Evolutionary conservation across 2,329 filamentous ascomycete genomes (phyloP).

Genomic region (Didymosphaeria variabile): DNA sequence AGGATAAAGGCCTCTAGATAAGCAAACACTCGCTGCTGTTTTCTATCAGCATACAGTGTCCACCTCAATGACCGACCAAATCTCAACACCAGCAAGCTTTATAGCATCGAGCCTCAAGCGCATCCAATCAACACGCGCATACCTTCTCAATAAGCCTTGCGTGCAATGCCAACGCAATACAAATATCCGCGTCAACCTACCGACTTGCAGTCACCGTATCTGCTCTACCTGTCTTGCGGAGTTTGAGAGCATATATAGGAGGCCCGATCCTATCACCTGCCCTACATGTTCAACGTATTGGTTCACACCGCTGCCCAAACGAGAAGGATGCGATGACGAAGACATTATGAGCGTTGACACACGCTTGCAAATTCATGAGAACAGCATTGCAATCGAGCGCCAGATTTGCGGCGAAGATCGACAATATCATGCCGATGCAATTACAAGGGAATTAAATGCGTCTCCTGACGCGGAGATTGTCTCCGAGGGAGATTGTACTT

Average conservation of each 20-base stretch:
- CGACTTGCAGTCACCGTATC: conserved; percentile 7
- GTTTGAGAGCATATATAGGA: not conserved
- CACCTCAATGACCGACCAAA: not conserved
- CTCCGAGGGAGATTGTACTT: no score
- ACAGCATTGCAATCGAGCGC: no score
- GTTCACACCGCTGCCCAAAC: not conserved
- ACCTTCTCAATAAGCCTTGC: conserved; percentile 9
- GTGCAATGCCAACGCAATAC: not conserved
- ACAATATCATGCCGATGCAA: no score
- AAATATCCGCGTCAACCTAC: conserved; percentile 4
- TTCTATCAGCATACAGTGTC: not conserved
- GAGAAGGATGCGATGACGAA: no score
- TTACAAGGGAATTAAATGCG: no score
- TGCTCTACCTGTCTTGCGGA: conserved; percentile 1
- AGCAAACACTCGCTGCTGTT: not conserved
- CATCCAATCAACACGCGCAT: not conserved
- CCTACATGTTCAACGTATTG: not conserved
- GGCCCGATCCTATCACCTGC: not conserved
- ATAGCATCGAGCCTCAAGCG: not conserved
- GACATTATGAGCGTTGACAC: no score
- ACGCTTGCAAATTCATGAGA: no score
- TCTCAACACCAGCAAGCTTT: not conserved
- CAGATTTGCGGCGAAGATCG: no score
- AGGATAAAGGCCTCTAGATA: not conserved
- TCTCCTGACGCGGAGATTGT: no score